phyloP scores from a whole-genome alignment of 2,329 filamentous ascomycete genomes.

The Colletotrichum nymphaeae region DNA sequence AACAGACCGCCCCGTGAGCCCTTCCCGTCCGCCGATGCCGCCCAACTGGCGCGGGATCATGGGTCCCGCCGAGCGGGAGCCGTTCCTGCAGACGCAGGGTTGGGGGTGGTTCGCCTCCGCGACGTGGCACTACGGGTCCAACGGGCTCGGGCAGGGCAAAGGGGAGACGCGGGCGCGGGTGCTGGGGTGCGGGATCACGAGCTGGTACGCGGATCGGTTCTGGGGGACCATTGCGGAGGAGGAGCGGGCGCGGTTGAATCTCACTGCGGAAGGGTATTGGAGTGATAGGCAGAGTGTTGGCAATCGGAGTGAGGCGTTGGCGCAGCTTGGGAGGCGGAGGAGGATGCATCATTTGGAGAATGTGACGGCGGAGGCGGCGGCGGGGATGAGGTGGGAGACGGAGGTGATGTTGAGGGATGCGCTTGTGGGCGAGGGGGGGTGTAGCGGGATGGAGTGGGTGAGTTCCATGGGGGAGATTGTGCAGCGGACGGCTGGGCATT shows the following conservation, averaged over 20 bases:
- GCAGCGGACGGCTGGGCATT: constrained; percentile 47
- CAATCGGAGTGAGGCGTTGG: constrained; percentile 44
- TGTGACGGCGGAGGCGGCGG: constrained; percentile 46
- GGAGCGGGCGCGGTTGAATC: constrained; percentile 52
- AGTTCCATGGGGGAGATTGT: constrained; percentile 55
- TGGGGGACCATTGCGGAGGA: constrained; percentile 39
- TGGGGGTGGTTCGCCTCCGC: constrained; percentile 60
- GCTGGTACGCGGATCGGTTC: constrained; percentile 55
- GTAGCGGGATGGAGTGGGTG: constrained; percentile 58
- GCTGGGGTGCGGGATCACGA: constrained; percentile 55
- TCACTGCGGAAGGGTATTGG: constrained; percentile 56
- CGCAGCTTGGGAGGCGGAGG: constrained; percentile 49
- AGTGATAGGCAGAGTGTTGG: constrained; percentile 37
- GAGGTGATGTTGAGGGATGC: constrained; percentile 44
- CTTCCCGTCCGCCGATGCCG: constrained; percentile 47
- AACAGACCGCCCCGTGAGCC: constrained; percentile 48
- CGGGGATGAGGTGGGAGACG: constrained; percentile 45
- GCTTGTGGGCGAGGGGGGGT: constrained; percentile 34
- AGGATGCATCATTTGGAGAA: constrained; percentile 49
- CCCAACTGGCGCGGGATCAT: constrained; percentile 49
- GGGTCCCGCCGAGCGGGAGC: constrained; percentile 44
- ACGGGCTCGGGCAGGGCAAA: constrained; percentile 48
- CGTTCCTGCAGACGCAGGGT: constrained; percentile 51
- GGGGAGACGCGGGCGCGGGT: constrained; percentile 55
- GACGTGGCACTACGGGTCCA: constrained; percentile 54